Evolutionary conservation across 1,284 basidiomycete genomes (phyloP).

Genomic region (Thecaphora thlaspeos): DNA sequence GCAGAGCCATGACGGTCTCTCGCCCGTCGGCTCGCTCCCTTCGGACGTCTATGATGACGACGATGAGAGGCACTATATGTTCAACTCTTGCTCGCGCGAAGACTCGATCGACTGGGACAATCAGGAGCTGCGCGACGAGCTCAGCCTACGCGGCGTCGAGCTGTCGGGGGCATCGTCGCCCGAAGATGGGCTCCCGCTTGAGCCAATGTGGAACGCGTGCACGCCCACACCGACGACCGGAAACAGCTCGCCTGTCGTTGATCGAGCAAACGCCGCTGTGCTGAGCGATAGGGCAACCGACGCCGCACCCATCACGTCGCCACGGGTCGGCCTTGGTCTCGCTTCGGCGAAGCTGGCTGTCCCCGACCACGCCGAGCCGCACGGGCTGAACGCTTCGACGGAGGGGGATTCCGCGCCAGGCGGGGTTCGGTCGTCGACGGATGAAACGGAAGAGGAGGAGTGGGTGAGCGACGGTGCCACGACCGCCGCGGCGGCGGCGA

Average conservation of each 20-base stretch:
- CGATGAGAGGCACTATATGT: constrained; percentile 15
- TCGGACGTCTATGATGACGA: constrained; percentile 32
- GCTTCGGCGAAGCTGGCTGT: constrained; percentile 18
- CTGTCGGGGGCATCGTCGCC: not conserved
- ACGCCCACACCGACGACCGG: constrained; percentile 32
- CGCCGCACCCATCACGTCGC: constrained; percentile 5
- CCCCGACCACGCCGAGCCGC: not conserved
- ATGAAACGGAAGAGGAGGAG: constrained; percentile 5
- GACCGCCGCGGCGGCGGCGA: not conserved
- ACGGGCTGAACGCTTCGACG: no score
- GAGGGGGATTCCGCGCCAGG: no score
- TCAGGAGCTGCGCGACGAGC: constrained; percentile 12
- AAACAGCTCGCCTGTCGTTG: constrained; percentile 16
- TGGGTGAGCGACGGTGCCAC: not conserved
- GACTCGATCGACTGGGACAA: constrained; percentile 21
- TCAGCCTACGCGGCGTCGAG: constrained; percentile 22
- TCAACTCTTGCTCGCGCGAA: constrained; percentile 14
- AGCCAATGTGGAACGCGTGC: constrained; percentile 22
- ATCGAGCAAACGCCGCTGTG: not conserved
- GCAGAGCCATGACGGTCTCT: constrained; percentile 2
- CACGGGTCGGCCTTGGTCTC: constrained; percentile 13
- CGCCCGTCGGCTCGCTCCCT: constrained; percentile 44
- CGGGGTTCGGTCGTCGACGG: no score
- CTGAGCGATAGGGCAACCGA: constrained; percentile 1
- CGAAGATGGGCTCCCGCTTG: constrained; percentile 7